A percentile compares a stretch with the other conserved stretches of the same genome.
phyloP scores from a whole-genome alignment of 139 green algal species.

The Nannochloris sp. region DNA sequence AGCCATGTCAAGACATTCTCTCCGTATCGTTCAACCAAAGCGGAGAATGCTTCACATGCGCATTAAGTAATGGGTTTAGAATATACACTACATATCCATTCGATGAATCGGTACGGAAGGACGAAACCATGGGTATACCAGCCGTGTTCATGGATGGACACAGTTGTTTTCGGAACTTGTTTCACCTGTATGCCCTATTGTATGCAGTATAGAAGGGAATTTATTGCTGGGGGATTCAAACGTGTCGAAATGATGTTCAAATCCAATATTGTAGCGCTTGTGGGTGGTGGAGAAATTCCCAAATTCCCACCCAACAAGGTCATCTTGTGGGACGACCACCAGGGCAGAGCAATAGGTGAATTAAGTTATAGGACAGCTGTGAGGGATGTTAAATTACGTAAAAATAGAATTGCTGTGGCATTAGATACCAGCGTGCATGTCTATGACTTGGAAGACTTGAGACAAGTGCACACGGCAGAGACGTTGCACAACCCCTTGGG shows the following conservation, averaged over 20 bases:
- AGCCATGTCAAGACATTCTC: constrained; percentile 30
- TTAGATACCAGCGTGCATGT: constrained; percentile 84
- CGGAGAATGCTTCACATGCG: constrained; percentile 74
- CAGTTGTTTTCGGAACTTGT: too few relatives aligned
- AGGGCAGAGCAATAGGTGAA: constrained; percentile 87
- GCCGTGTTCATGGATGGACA: too few relatives aligned
- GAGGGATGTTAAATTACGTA: constrained; percentile 69
- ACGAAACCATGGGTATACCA: not conserved
- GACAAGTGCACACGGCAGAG: constrained; percentile 84
- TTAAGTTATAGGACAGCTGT: constrained; percentile 85
- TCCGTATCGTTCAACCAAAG: constrained; percentile 60
- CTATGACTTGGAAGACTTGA: constrained; percentile 93
- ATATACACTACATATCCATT: constrained; percentile 92
- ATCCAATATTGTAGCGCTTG: constrained; percentile 91
- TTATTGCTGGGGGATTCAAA: constrained; percentile 65
- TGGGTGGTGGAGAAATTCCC: constrained; percentile 74
- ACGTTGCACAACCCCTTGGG: constrained; percentile 77
- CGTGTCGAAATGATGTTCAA: constrained; percentile 92
- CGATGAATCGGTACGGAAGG: constrained; percentile 63
- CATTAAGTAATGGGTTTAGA: constrained; percentile 70
- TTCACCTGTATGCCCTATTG: not conserved
- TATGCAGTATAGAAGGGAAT: constrained; percentile 76
- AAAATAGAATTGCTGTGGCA: constrained; percentile 86
- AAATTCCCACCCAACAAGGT: constrained; percentile 80
- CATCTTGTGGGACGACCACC: constrained; percentile 98